Conservation (phyloP, 306 rosid species). For the Argentina anserina region DNA sequence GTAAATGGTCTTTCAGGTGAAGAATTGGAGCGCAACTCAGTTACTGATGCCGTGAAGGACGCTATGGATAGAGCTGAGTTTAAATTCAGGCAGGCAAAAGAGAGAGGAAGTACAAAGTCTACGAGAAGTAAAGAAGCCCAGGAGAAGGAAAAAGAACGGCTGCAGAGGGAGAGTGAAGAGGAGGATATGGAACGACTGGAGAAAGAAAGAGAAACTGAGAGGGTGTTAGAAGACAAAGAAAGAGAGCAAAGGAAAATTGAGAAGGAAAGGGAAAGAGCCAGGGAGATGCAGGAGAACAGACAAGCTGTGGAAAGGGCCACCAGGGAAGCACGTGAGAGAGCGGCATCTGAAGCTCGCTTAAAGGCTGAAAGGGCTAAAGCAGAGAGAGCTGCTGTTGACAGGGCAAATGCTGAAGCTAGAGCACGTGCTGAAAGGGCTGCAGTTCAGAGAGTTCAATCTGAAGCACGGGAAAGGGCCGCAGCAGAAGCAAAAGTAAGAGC, state of each 20-base stretch:
- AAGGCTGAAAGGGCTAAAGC: slow-evolving; percentile 82
- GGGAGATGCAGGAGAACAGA: slow-evolving; percentile 54
- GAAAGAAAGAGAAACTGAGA: slow-evolving; percentile 50
- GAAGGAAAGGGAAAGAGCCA: slow-evolving; percentile 43
- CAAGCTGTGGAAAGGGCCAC: slow-evolving; percentile 99
- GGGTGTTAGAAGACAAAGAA: slow-evolving; percentile 76
- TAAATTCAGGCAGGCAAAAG: slow-evolving; percentile 87
- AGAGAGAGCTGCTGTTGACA: slow-evolving; percentile 80
- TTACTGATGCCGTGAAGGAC: slow-evolving; percentile 97
- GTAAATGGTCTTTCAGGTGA: slow-evolving; percentile 62
- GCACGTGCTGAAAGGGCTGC: slow-evolving; percentile 97
- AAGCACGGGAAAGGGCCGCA: slow-evolving; percentile 98
- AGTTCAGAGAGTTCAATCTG: slow-evolving; percentile 93
- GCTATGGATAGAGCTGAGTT: slow-evolving; percentile 98
- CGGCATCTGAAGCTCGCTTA: slow-evolving; percentile 69
- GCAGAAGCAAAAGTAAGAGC: slow-evolving; percentile 83
- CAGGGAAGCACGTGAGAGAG: slow-evolving; percentile 98
- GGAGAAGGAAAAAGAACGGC: slow-evolving; percentile 73
- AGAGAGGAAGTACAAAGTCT: slow-evolving; percentile 74
- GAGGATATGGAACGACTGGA: slow-evolving; percentile 56
- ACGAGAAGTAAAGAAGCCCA: slow-evolving; percentile 67
- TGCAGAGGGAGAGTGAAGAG: slow-evolving; percentile 68
- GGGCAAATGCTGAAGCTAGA: slow-evolving; percentile 85
- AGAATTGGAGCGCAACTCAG: slow-evolving; percentile 86
- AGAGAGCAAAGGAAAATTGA: slow-evolving; percentile 65